Evolutionary conservation across 768 basidiomycete genomes (phyloP).

Genomic region (Asterophora parasitica): DNA sequence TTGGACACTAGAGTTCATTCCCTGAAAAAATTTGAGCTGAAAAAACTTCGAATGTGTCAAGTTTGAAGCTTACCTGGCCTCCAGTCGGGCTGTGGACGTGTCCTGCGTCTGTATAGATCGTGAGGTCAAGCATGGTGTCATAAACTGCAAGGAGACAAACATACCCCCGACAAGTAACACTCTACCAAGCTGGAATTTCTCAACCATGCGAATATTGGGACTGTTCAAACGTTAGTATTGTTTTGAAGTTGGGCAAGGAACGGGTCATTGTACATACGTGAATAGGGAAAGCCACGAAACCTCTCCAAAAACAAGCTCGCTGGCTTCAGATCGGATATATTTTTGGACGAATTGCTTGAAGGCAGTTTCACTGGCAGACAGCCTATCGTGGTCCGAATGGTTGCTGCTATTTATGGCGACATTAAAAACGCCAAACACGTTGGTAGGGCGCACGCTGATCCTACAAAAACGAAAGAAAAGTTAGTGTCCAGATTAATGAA

Average conservation of each 20-base stretch:
- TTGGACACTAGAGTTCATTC: slow-evolving; percentile 22
- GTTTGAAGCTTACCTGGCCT: too few relatives aligned
- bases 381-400: slow-evolving; percentile 17
- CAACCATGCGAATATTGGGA: slow-evolving; percentile 45
- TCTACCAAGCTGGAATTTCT: slow-evolving; percentile 36
- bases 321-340: slow-evolving; percentile 17
- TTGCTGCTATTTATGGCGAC: slow-evolving; percentile 25
- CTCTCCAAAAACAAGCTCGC: slow-evolving; percentile 23
- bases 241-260: background rate
- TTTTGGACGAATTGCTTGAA: slow-evolving; percentile 18
- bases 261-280: slow-evolving; percentile 17
- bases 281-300: slow-evolving; percentile 25
- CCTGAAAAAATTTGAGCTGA: too few relatives aligned
- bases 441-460: slow-evolving; percentile 30
- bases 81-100: slow-evolving; percentile 43
- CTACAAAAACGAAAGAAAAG: too few relatives aligned
- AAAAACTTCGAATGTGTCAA: too few relatives aligned
- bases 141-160: background rate
- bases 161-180: slow-evolving; percentile 46
- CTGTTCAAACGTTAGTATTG: slow-evolving; percentile 21
- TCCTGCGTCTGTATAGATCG: slow-evolving; percentile 40
- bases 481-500: too few relatives aligned
- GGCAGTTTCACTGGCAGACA: slow-evolving; percentile 28
- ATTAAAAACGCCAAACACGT: slow-evolving; percentile 25
- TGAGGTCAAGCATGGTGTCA: background rate